Base-by-base conservation (phyloP, 176 grass and related monocot genomes). In the Ananas comosus region DNA sequence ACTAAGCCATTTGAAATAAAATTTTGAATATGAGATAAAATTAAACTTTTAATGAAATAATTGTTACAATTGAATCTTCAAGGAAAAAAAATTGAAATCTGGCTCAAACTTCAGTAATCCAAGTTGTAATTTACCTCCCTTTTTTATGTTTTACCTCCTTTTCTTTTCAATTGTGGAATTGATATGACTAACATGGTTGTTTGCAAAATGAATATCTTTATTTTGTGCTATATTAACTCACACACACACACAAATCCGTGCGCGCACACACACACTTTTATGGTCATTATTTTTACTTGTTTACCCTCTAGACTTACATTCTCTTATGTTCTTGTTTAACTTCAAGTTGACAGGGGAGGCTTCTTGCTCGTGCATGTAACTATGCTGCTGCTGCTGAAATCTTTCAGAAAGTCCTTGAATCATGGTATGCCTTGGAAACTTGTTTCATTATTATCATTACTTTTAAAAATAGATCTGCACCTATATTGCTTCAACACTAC, bases 271-370 rank as follows among this genome's bases (percentile, higher is more conserved):
- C 29, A 57, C 21, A 3, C 48, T 82, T 61, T 63, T 72, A 2
- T 53, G 10, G 25, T 68, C 12, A 13, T 13, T 66, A 25, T 51
- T 53, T 29, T 68, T 27, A 27, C 25, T 56, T 69, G 13, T 70
- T 80, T 68, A 11, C 25, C 27, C 47, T 59, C 63, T 52, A 71
- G 61, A 83, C 11, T 79, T 53, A 70, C 51, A 50, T 78, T 82
- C 68, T 74, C 74, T 86, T 83, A 84, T 75, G 76, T 78, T 79
- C 50, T 90, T 87, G 69, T 80, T 74, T 88, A 53, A 88, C 74
- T 79, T 90, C 82, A 91, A 93, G 90, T 89, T 90, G 85, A 93
- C 90, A 99, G 94, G 94, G 94, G 57, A 76, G 82, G 23, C 86
- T 99, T 91, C 94, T 86, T 88, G 75, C 86, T 80, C 82, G 77